phyloP scores from a whole-genome alignment of 495 filamentous ascomycete species.

The Xylaria nigripes region DNA sequence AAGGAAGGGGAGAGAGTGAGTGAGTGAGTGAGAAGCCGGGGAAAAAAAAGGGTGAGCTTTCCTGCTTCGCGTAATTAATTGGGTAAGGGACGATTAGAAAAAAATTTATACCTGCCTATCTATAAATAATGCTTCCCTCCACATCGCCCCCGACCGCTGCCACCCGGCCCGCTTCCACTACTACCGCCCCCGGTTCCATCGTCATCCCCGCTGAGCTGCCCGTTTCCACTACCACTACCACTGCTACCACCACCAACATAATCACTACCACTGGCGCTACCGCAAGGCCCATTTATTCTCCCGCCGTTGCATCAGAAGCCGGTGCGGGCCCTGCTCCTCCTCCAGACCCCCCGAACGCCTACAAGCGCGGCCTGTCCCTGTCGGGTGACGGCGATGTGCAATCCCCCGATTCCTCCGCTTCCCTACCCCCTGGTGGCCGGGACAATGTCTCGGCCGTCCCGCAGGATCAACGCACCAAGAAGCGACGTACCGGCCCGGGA shows the following conservation, averaged over 20 bases:
- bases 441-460: slow-evolving; percentile 5
- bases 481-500: slow-evolving; percentile 29
- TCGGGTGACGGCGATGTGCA: slow-evolving; percentile 9
- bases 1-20: not conserved
- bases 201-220: not conserved
- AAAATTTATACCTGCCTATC: no score
- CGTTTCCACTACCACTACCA: not conserved
- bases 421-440: not conserved
- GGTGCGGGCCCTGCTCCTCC: not conserved
- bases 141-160: not conserved
- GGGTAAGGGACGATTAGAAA: not conserved
- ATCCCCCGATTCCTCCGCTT: slow-evolving; percentile 15
- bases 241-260: not conserved
- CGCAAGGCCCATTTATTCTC: not conserved
- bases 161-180: not conserved
- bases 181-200: not conserved
- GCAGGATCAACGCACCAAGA: slow-evolving; percentile 28
- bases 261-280: not conserved
- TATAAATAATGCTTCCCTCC: slow-evolving; percentile 13
- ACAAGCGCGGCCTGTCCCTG: slow-evolving; percentile 14
- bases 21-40: not conserved
- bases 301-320: not conserved
- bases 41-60: not conserved
- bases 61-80: not conserved
- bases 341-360: not conserved